Evolutionary conservation across 768 basidiomycete genomes (phyloP).

Genomic region (Phaeotremella skinneri): DNA sequence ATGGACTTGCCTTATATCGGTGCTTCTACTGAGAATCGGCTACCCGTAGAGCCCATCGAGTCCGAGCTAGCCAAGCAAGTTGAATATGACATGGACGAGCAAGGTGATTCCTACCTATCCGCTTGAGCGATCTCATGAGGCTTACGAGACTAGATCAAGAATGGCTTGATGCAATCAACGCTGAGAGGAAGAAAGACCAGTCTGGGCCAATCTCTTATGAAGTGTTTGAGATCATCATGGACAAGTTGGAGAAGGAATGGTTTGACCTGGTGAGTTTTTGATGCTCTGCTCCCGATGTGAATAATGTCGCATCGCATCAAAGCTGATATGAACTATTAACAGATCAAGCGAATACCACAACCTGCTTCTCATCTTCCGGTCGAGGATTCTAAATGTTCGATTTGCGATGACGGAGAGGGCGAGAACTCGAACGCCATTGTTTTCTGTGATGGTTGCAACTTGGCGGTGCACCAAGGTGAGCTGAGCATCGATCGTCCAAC

Average conservation of each 20-base stretch:
- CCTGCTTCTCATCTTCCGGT: slow-evolving; percentile 80
- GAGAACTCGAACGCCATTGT: slow-evolving; percentile 99
- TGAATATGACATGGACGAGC: slow-evolving; percentile 99
- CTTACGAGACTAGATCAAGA: slow-evolving; percentile 67
- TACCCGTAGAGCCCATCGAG: slow-evolving; percentile 74
- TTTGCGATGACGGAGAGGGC: slow-evolving; percentile 97
- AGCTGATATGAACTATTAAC: slow-evolving; percentile 4
- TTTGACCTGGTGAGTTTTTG: slow-evolving; percentile 76
- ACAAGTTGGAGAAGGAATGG: slow-evolving; percentile 98
- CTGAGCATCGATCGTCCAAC: background rate
- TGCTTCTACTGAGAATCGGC: slow-evolving; percentile 15
- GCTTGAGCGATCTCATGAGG: background rate
- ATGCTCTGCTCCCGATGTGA: too few species aligned
- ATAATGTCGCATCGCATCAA: too few species aligned
- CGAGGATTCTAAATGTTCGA: slow-evolving; percentile 93
- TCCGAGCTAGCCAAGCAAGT: slow-evolving; percentile 87
- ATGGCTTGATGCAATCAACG: slow-evolving; percentile 85
- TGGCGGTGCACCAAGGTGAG: slow-evolving; percentile 98
- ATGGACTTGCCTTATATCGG: background rate
- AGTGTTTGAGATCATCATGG: slow-evolving; percentile 93
- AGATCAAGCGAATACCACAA: slow-evolving; percentile 94
- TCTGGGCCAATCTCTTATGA: slow-evolving; percentile 73
- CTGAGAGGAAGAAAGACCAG: slow-evolving; percentile 70
- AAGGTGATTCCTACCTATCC: slow-evolving; percentile 61
- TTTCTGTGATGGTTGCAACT: slow-evolving; percentile 97